Base-by-base conservation (phyloP, 2,329 filamentous ascomycete genomes). In the Rutstroemia sp. region DNA sequence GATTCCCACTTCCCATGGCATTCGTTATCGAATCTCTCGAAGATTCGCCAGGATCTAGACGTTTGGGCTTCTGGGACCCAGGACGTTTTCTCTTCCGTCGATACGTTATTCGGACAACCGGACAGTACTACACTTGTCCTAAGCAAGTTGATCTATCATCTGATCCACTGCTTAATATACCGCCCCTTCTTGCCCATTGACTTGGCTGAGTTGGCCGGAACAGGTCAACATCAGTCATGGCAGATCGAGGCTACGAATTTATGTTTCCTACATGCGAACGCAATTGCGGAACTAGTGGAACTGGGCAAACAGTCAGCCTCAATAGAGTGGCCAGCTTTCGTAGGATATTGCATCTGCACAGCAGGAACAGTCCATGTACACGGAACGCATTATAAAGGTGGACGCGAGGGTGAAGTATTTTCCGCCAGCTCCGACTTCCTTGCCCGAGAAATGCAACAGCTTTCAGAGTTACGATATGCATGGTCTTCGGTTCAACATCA, bases 1-100 rank as follows among this genome's bases (percentile, higher is more conserved):
- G 89, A 95, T 67, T 91, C 89, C 0, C 89, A 95, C 69, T 95
- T 95, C 62, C 90, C 90, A 9, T 95, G 90, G 90, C 89, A 95
- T 68, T 84, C 88, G 1, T 78, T 92, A 19, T 95, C 90, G 5
- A 92, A 87, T 59, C 76, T 95, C 2, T 94, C 89, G 52, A 91
- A 90, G 67, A 94, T 95, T 61, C 81, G 89, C 30, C 87, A 92
- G 61, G 88, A 94, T 65, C 76, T 95, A 23, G 89, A 95, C 67
- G 80, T 88, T 34, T 95, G 90, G 90, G 88, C 88, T 1, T 84
- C 88, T 0, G 88, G 88, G 10, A 91, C 88, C 0, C 85, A 89
- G 60, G 87, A 90, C 59, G 80, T 88, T 8, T 94, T 94, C 65
- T 84, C 86, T 0, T 89, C 86, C 16, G 78, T 92, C 9, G 84